Evolutionary conservation across 306 rosid species (phyloP).

Genomic region (Inga oerstediana): DNA sequence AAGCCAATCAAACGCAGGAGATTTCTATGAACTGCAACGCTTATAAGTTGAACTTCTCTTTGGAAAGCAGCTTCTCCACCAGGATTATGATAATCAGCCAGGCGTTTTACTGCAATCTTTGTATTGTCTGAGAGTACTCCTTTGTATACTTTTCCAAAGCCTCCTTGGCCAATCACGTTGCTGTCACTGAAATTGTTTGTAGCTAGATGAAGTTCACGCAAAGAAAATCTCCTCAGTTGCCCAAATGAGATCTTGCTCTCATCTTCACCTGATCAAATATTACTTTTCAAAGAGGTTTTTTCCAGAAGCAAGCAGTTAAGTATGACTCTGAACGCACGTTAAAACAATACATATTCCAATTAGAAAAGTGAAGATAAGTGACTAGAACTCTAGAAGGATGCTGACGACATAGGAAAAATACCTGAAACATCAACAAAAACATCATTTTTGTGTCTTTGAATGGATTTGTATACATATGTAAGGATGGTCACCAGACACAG

Average conservation of each 20-base stretch:
- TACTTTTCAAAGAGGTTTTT: conserved; percentile 24
- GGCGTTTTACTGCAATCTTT: conserved; percentile 84
- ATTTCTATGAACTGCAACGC: conserved; percentile 91
- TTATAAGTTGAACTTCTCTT: conserved; percentile 87
- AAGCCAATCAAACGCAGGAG: conserved; percentile 84
- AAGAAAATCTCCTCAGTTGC: conserved; percentile 79
- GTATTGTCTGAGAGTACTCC: conserved; percentile 76
- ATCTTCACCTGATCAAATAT: conserved; percentile 68
- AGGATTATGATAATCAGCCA: conserved; percentile 76
- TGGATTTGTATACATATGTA: conserved; percentile 50
- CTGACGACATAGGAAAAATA: conserved; percentile 36
- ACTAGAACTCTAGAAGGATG: not conserved
- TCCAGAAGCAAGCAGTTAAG: not conserved
- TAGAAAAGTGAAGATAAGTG: not conserved
- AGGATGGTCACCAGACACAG: conserved; percentile 59
- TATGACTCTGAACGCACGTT: not conserved
- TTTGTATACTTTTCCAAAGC: conserved; percentile 93
- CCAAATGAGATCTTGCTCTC: conserved; percentile 69
- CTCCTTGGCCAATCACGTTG: conserved; percentile 93
- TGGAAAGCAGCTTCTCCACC: conserved; percentile 95
- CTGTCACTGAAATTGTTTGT: conserved; percentile 75
- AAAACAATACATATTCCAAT: not conserved
- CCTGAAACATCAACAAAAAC: conserved; percentile 85
- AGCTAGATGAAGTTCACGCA: conserved; percentile 88
- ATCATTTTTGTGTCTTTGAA: conserved; percentile 45